Evolutionary conservation across 768 basidiomycete species (phyloP), one percentile per base, ranked within the genome.

Genomic region (Boletus tylopilopsis): DNA sequence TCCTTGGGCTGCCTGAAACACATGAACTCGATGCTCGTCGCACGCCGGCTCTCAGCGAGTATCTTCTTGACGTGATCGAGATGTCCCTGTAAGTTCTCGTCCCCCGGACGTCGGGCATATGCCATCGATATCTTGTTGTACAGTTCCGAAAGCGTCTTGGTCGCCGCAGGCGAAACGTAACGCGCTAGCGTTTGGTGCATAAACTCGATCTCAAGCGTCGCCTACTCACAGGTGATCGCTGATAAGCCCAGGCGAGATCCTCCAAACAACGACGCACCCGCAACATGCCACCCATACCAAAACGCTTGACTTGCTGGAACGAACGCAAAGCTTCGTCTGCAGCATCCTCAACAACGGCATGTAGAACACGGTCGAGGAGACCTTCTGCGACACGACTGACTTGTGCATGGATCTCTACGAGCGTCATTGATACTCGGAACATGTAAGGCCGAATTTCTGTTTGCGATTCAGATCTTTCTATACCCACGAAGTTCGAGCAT

Each of bases 211-310:
- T 98, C 95, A 23, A 99, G 84, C 5, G 96, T 98, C 13, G 96
- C 96, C 94, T 97, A 65, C 6, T 9, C 6, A 16, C n/a, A 5
- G 13, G n/a, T 30, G 29, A 30, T 30, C 10, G 13, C 12, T 5
- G 5, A 36, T 50, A 4, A 53, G 32, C 24, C 2, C 23, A 9
- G 6, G 15, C 16, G 18, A 27, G 27, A 36, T 38, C 21, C 32
- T 15, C 18, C 6, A 33, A 5, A 30, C 18, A 33, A 36, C 30
- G 22, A 43, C 29, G 9, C 65, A 96, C 94, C 41, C 91, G 82
- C 37, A 99, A 77, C 96, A 98, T 98, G 9, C 96, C 96, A 25
- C 96, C 96, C 86, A 97, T 96, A 16, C 94, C 94, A 63, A 96
- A 97, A 42, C 85, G 79, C 61, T 85, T 87, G 35, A 98, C 84